Conservation (phyloP, 371 early-diverging fungal genomes). For the Mucor saturninus region DNA sequence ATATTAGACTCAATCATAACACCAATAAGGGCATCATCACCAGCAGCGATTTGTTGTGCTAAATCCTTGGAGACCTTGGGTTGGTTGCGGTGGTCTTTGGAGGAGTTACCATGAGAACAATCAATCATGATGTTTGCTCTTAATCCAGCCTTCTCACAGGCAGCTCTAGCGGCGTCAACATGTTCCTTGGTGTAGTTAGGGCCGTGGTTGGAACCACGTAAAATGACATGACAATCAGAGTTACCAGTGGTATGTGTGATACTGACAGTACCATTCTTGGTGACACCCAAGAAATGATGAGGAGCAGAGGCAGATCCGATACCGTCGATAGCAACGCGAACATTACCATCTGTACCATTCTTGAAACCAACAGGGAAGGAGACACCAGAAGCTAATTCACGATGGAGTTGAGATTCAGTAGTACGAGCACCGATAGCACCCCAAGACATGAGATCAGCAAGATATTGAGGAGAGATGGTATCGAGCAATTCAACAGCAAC, state of each 20-base stretch:
- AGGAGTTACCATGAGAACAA: conserved; percentile 85
- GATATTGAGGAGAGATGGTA: conserved; percentile 93
- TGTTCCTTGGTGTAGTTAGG: conserved; percentile 82
- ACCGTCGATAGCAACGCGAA: conserved; percentile 88
- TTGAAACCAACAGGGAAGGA: conserved; percentile 97
- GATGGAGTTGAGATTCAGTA: conserved; percentile 91
- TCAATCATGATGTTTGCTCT: conserved; percentile 78
- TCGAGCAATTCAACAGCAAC: conserved; percentile 91
- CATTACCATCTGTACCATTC: conserved; percentile 92
- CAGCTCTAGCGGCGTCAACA: conserved; percentile 59
- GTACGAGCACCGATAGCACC: conserved; percentile 96
- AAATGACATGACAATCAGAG: conserved; percentile 57
- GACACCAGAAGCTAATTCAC: conserved; percentile 92
- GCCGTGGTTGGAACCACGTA: conserved; percentile 80
- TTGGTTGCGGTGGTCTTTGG: conserved; percentile 77
- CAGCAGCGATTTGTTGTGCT: conserved; percentile 68
- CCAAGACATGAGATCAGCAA: conserved; percentile 92
- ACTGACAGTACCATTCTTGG: conserved; percentile 91
- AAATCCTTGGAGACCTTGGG: conserved; percentile 58
- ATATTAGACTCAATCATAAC: conserved; percentile 96
- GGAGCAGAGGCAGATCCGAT: conserved; percentile 84
- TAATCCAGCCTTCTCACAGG: conserved; percentile 63
- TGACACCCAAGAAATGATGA: conserved; percentile 93
- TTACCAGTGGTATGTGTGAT: conserved; percentile 91
- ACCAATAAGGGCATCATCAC: conserved; percentile 78